Base-by-base conservation (phyloP, 768 basidiomycete genomes). In the Collybiopsis confluens region DNA sequence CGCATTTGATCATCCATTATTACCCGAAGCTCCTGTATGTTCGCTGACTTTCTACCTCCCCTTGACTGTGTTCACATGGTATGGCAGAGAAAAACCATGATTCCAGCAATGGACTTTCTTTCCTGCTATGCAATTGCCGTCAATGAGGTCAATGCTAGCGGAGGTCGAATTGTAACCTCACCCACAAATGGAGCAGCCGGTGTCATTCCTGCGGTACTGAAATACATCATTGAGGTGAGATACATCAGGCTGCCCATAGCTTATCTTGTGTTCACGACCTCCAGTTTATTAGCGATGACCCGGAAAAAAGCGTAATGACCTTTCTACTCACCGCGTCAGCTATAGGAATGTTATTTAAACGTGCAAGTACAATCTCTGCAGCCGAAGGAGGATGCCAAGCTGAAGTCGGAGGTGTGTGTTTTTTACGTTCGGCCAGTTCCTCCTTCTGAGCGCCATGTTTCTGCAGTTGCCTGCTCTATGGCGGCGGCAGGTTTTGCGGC, bases 331-430 rank as follows among this genome's bases (percentile, higher is more conserved):
- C 94, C 4, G 90, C 93, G 45, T 76, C 90, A 50, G 88, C 94
- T 8, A 71, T 96, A 50, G 93, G 95, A 15, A 97, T 97, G 94
- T 73, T 97, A 28, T 96, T 93, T 75, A 98, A 98, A 67, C 83
- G 95, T 55, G 93, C 94, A n/a, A 92, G 92, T 57, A 96, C 95
- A 1, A 97, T 98, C 47, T 91, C 89, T 44, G 95, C 95, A 13
- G 94, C 96, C 0, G 96, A 98, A 70, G 95, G 95, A 18, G 93
- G 86, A 10, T 96, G 93, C 67, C 91, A 93, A 72, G 93, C 93
- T 18, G 93, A 96, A 73, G 95, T 98, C 3, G 95, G 95, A 66
- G 88, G 88, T 88, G n/a, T 16, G 36, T 26, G n/a, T 50, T 7
- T 62, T 37, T 18, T 30, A 36, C 18, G 26, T 21, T 10, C n/a